Base-by-base conservation (phyloP, 768 basidiomycete genomes). In the Xerocomellus amylosporus region DNA sequence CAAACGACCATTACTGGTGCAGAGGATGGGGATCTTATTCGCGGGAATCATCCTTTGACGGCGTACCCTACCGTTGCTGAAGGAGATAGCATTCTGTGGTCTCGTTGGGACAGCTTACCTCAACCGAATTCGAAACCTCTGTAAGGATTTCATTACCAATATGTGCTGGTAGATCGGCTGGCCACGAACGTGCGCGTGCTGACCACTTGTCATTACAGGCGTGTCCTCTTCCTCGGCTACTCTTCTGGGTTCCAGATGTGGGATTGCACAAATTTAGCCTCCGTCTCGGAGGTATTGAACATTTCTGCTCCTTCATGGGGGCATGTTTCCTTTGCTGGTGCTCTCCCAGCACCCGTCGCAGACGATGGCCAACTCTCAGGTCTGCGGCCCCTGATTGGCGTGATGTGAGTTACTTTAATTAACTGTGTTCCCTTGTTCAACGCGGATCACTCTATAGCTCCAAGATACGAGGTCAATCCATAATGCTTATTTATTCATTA, bases 141-240 rank as follows among this genome's bases (percentile, higher is more conserved):
- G 69, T 66, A 56, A 55, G 59, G 4, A 36, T 39, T 20, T 36
- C 37, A 22, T 19, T 51, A 30, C 14, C n/a, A 47, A 28, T 8
- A 9, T 39, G 24, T 57, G 28, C 38, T 12, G 13, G 34, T 28
- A 60, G 13, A 33, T 1, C 41, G 6, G 3, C 8, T 44, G 6
- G 3, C 8, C 10, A 43, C n/a, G 44, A 37, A 54, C 38, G 49
- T 54, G 51, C 49, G 31, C 59, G 22, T 10, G 14, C 46, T 59
- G 14, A 64, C 15, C 3, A 1, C 26, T 53, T 19, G 15, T 37
- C 28, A 49, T 33, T 51, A 28, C 31, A 79, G 79, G 40, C 73
- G 76, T 24, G 59, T 85, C 7, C 74, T 86, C 12, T 64, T 86
- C 47, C 70, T 86, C 15, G 83, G 77, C 5, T 86, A 86, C 64